Evolutionary conservation across 306 rosid species (phyloP).

Genomic region (Quercus bicolor): DNA sequence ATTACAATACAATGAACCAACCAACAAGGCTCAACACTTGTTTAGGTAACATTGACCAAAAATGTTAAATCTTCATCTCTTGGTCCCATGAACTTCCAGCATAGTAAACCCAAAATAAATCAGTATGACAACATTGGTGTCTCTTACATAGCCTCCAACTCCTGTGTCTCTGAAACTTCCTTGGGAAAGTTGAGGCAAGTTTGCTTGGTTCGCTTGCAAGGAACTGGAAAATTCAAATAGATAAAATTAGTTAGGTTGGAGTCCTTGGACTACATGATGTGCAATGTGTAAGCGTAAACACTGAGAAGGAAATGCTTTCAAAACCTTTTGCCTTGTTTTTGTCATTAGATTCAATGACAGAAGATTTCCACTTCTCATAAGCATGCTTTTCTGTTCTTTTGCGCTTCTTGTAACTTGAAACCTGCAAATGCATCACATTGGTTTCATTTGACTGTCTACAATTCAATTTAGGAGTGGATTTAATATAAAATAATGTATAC

Average conservation of each 20-base stretch:
- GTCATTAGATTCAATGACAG: slow-evolving; percentile 60
- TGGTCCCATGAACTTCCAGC: slow-evolving; percentile 9
- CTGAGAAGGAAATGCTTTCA: background rate
- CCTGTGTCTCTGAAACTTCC: slow-evolving; percentile 40
- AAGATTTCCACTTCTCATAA: slow-evolving; percentile 68
- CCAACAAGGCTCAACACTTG: background rate
- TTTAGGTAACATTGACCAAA: background rate
- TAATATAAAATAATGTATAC: background rate
- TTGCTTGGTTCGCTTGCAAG: slow-evolving; percentile 55
- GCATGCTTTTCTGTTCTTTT: slow-evolving; percentile 48
- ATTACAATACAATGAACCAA: background rate
- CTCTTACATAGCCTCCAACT: slow-evolving; percentile 44
- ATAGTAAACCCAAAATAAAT: background rate
- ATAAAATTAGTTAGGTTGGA: background rate
- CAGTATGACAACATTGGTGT: background rate
- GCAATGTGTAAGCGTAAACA: background rate
- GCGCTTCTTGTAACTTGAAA: slow-evolving; percentile 57
- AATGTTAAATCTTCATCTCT: background rate
- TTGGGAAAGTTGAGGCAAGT: slow-evolving; percentile 48
- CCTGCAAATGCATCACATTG: slow-evolving; percentile 38
- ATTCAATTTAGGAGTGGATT: background rate
- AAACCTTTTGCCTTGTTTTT: slow-evolving; percentile 56
- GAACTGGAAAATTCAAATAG: slow-evolving; percentile 28
- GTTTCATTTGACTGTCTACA: slow-evolving; percentile 1
- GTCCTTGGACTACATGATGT: background rate